Evolutionary conservation across 139 green algal species (phyloP).

Genomic region (Zygnema cylindricum): DNA sequence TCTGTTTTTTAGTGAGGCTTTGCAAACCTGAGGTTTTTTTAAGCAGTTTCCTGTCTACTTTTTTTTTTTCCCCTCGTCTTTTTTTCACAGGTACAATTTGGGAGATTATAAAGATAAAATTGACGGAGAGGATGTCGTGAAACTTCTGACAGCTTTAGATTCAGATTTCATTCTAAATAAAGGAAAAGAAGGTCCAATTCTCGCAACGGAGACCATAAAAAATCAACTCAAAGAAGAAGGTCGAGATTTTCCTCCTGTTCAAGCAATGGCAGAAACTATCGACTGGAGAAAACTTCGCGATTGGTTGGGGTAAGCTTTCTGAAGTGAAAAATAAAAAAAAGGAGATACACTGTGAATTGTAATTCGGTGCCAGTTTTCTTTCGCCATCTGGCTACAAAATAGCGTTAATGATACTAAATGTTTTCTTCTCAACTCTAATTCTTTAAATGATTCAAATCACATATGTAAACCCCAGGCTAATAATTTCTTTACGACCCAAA

Average conservation of each 20-base stretch:
- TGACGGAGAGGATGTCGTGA: slow-evolving; percentile 73
- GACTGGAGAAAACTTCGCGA: slow-evolving; percentile 29
- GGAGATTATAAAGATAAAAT: slow-evolving; percentile 68
- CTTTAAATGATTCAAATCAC: no score
- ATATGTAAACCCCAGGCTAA: no score
- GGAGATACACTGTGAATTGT: no score
- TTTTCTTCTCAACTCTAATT: no score
- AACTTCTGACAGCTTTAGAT: slow-evolving; percentile 68
- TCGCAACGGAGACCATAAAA: slow-evolving; percentile 1
- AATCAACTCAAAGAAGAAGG: slow-evolving; percentile 30
- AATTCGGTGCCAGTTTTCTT: no score
- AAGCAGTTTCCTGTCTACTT: slow-evolving; percentile 3
- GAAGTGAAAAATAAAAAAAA: no score
- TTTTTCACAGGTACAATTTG: slow-evolving; percentile 83
- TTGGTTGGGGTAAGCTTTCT: slow-evolving; percentile 60
- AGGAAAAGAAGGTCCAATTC: slow-evolving; percentile 49
- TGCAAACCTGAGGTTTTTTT: background rate
- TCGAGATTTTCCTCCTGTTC: background rate
- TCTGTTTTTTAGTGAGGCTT: background rate
- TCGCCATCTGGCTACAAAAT: no score
- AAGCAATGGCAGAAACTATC: slow-evolving; percentile 31
- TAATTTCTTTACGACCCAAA: no score
- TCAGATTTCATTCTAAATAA: slow-evolving; percentile 72
- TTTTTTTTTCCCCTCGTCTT: slow-evolving; percentile 44
- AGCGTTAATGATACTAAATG: no score